These are phyloP conservation scores for Salvia hispanica DNA, from an alignment of 257 asterid genomes.

Conservation along the genomic window DNA sequence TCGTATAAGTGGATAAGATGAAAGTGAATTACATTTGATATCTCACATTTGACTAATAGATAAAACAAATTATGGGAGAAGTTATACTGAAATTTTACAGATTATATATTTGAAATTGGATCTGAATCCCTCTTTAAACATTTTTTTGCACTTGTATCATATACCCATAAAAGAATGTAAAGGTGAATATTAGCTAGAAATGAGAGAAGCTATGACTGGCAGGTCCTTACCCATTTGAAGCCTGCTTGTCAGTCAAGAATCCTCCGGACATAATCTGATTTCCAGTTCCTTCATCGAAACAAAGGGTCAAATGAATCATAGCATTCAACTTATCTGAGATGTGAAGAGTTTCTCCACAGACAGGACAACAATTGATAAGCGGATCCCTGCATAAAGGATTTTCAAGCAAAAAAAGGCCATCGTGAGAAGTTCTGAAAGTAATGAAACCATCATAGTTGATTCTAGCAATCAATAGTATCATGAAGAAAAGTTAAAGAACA, in stretches of 20 bases:
- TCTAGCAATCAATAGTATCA: constrained; percentile 11
- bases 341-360: constrained; percentile 87
- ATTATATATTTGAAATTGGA: constrained; percentile 24
- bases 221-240: constrained; percentile 83
- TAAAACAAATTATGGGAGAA: constrained; percentile 10
- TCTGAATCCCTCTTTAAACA: neutral
- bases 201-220: constrained; percentile 27
- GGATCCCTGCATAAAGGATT: constrained; percentile 64
- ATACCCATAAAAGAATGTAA: constrained; percentile 30
- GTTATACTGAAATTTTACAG: constrained; percentile 17
- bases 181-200: constrained; percentile 20
- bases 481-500: constrained; percentile 4
- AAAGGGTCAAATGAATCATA: constrained; percentile 87
- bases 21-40: constrained; percentile 22
- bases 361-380: constrained; percentile 91
- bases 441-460: neutral
- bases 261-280: constrained; percentile 97
- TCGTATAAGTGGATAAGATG: constrained; percentile 18
- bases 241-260: constrained; percentile 95
- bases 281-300: constrained; percentile 99
- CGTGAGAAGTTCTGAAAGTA: constrained; percentile 15
- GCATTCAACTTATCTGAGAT: constrained; percentile 74
- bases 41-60: constrained; percentile 12
- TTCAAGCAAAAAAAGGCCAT: constrained; percentile 20
- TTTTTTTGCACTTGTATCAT: constrained; percentile 16